Conservation (phyloP, 164 flowering plant species). For the Vitis labrusca region DNA sequence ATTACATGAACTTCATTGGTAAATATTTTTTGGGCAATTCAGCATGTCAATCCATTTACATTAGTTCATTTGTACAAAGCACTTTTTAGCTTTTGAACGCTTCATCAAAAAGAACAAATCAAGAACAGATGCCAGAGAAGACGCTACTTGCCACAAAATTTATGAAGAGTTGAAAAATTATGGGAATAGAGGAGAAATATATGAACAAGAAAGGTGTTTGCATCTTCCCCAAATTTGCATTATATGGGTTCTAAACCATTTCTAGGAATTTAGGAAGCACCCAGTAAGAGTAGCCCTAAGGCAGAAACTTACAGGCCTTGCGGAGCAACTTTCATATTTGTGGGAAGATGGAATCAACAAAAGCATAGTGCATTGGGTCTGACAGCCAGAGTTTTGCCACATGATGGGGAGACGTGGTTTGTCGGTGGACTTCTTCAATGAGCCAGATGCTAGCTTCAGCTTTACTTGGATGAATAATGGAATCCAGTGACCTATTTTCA, state of each 20-base stretch:
- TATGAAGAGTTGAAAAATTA: background rate
- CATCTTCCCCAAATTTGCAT: background rate
- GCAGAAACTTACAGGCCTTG: background rate
- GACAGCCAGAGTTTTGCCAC: conserved; percentile 63
- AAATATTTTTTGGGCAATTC: background rate
- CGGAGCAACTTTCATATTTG: conserved; percentile 11
- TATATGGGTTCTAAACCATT: background rate
- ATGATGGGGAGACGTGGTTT: conserved; percentile 53
- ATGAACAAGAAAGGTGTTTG: background rate
- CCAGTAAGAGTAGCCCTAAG: background rate
- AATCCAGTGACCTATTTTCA: conserved; percentile 56
- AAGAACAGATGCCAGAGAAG: background rate
- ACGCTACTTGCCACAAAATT: background rate
- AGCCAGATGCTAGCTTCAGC: conserved; percentile 91
- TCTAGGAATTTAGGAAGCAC: background rate
- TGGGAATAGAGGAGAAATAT: background rate
- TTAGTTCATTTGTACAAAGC: background rate
- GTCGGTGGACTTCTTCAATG: conserved; percentile 77
- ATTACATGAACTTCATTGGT: background rate
- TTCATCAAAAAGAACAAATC: background rate
- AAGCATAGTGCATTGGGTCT: conserved; percentile 62
- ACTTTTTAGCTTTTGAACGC: background rate
- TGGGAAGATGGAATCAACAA: conserved; percentile 64
- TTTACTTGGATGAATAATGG: conserved; percentile 67
- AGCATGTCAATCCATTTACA: background rate